Evolutionary conservation across 805 yeast species (phyloP).

Genomic region (Suhomyces sp.): DNA sequence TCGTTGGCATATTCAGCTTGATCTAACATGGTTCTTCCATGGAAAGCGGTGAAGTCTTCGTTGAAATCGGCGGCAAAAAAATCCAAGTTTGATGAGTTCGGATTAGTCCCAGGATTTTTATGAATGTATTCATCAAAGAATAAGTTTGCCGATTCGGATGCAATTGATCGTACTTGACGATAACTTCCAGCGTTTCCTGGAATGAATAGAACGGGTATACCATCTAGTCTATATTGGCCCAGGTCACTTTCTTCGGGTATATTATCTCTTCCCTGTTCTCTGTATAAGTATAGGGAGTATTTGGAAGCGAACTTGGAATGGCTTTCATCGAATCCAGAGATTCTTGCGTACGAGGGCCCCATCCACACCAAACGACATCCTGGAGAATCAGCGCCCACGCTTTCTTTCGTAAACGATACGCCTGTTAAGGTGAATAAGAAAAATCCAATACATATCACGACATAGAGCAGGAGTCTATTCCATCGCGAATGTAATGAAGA

Average conservation of each 20-base stretch:
- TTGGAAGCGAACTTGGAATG: constrained; percentile 72
- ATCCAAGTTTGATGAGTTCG: constrained; percentile 54
- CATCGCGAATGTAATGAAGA: neutral
- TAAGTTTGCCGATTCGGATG: constrained; percentile 67
- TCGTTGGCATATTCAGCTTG: constrained; percentile 93
- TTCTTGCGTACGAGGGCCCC: constrained; percentile 80
- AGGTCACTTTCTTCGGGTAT: constrained; percentile 44
- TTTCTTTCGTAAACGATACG: constrained; percentile 13
- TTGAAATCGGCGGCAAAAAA: constrained; percentile 91
- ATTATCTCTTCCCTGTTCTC: constrained; percentile 73
- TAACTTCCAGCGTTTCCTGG: constrained; percentile 98
- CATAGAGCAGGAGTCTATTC: constrained; percentile 8
- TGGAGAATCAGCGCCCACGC: constrained; percentile 31
- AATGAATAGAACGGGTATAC: constrained; percentile 86
- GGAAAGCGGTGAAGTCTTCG: constrained; percentile 94
- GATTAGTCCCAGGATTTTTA: constrained; percentile 6
- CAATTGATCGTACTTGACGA: constrained; percentile 87
- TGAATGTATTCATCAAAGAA: constrained; percentile 38
- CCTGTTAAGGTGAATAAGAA: constrained; percentile 13
- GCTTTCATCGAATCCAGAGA: constrained; percentile 66
- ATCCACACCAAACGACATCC: constrained; percentile 69
- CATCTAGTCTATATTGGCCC: constrained; percentile 41
- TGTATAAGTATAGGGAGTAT: constrained; percentile 78
- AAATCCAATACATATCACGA: constrained; percentile 16
- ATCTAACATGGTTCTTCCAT: constrained; percentile 88